Conservation (phyloP, 345 rosid genomes). For the Orychophragmus violaceus region DNA sequence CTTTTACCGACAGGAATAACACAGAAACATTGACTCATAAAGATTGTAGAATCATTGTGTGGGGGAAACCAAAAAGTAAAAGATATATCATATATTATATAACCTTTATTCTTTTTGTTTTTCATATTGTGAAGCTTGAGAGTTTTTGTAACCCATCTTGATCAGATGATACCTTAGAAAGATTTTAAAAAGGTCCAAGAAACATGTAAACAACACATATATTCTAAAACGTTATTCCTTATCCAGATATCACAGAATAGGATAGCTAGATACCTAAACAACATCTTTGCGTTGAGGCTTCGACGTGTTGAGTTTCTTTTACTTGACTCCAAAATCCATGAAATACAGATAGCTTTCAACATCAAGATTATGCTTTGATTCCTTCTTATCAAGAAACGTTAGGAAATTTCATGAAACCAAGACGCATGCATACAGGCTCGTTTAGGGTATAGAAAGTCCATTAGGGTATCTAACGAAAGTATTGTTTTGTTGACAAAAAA, state of each 20-base stretch:
- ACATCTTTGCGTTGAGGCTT: constrained; percentile 4
- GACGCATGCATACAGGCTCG: background rate
- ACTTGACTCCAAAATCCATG: background rate
- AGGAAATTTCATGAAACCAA: background rate
- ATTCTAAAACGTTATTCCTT: constrained; percentile 16
- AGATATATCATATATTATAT: background rate
- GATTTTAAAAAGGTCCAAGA: constrained; percentile 5
- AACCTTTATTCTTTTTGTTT: constrained; percentile 19
- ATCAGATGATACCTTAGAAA: constrained; percentile 16
- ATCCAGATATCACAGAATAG: constrained; percentile 13
- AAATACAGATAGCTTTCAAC: background rate
- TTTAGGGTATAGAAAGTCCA: too few relatives aligned
- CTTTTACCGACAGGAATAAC: constrained; percentile 21
- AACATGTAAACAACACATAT: constrained; percentile 13
- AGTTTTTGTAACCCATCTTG: constrained; percentile 6
- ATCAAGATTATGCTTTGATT: constrained; percentile 13
- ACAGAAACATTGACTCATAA: constrained; percentile 18
- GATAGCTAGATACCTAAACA: constrained; percentile 27
- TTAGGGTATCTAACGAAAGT: too few relatives aligned
- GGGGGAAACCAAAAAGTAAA: constrained; percentile 7
- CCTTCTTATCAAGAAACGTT: constrained; percentile 14
- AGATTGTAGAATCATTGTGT: constrained; percentile 22
- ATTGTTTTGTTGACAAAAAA: too few relatives aligned
- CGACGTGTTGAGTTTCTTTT: constrained; percentile 5
- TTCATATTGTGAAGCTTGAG: background rate